Percentiles rank a stretch among this genome's conserved stretches.
phyloP scores from a whole-genome alignment of 805 yeast genomes.

The Tetrapisispora phaffii region DNA sequence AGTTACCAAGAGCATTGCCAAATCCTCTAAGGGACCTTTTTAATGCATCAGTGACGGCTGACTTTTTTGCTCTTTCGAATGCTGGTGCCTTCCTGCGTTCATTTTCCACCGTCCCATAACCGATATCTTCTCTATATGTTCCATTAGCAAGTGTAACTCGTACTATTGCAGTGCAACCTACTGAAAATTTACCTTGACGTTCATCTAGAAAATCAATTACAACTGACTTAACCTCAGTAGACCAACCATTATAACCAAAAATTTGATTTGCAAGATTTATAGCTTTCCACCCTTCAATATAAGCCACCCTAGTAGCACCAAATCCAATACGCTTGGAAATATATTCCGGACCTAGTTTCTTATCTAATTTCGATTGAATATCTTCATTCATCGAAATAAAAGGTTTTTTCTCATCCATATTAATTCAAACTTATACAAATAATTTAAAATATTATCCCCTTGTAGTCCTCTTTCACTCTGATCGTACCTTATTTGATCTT shows the following conservation, averaged over 20 bases:
- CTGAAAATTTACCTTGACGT: conserved; percentile 43
- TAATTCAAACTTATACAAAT: neutral
- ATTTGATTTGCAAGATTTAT: conserved; percentile 70
- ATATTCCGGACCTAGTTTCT: conserved; percentile 64
- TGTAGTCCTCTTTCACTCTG: too few relatives aligned
- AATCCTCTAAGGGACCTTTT: conserved; percentile 70
- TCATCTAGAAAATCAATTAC: conserved; percentile 66
- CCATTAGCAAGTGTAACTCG: conserved; percentile 69
- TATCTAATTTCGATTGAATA: conserved; percentile 33
- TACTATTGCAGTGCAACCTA: conserved; percentile 66
- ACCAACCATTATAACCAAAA: conserved; percentile 81
- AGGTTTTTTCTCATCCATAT: conserved; percentile 20
- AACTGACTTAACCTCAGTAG: conserved; percentile 54
- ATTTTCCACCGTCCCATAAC: conserved; percentile 75
- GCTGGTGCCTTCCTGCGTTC: conserved; percentile 65
- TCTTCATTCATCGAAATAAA: conserved; percentile 16
- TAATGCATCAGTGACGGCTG: conserved; percentile 75
- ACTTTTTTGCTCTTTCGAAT: conserved; percentile 75
- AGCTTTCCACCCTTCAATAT: conserved; percentile 79
- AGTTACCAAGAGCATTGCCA: conserved; percentile 76
- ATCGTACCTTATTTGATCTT: too few relatives aligned
- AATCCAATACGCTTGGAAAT: conserved; percentile 69
- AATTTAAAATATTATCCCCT: neutral
- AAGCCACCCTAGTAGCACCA: conserved; percentile 58
- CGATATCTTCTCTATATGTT: conserved; percentile 71